Evolutionary conservation across 768 basidiomycete species (phyloP), one percentile per base, ranked within the genome.

Genomic region (Hericium coralloides): DNA sequence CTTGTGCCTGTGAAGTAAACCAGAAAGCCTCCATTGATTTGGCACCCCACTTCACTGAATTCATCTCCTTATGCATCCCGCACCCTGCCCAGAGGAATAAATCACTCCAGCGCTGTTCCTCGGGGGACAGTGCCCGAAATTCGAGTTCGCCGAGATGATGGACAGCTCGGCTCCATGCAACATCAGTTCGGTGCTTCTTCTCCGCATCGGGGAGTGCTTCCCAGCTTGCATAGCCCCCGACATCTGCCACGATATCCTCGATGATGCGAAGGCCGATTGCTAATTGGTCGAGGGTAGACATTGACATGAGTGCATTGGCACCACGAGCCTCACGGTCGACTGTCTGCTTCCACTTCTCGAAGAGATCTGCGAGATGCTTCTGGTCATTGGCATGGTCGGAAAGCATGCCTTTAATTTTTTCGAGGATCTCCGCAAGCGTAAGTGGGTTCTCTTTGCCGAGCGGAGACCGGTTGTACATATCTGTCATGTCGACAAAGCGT

Each of bases 51-150:
- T 62, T 62, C 37, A 62, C 43, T 6, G 53, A 15, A 51, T 62
- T 62, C 18, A 59, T 48, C 12, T 62, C 61, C 49, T 62, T 62
- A 25, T 62, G 61, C 58, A 62, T 62, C 4, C 31, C 38, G 26
- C 60, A 62, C 8, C 58, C 58, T 2, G 36, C 39, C 20, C 53
- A 54, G 20, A 62, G 3, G 41, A 62, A 58, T 18, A 58, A 53
- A 14, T 58, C 43, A 2, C 55, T 23, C 18, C 36, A 25, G 15
- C 38, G 14, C 2, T 38, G 43, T 23, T 43, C 36, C 17, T 55
- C 49, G 3, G 20, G 38, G 17, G 58, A 37, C 38, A 59, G 18
- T 14, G 22, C 15, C 23, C 43, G 31, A 22, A 52, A 59, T 15
- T 20, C 12, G 26, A 14, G 37, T 14, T 17, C 14, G 22, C 39